These are phyloP conservation scores for Trifolium pratense DNA, from an alignment of 306 rosid species.

Conservation along the genomic window DNA sequence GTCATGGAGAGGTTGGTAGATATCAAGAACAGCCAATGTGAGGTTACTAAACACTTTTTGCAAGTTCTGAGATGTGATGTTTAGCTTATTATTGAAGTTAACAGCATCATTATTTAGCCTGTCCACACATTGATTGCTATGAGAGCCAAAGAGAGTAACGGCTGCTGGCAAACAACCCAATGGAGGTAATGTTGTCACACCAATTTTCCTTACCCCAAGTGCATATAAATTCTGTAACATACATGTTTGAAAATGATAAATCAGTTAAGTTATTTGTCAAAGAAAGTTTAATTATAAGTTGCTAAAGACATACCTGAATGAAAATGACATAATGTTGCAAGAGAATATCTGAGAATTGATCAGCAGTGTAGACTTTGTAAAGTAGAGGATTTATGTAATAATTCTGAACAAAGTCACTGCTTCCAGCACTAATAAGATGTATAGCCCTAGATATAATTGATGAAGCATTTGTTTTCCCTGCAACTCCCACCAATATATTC, in stretches of 20 bases:
- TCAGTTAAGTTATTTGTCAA: background rate
- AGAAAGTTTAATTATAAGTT: background rate
- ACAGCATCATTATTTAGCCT: constrained; percentile 61
- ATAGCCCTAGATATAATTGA: constrained; percentile 61
- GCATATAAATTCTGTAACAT: constrained; percentile 63
- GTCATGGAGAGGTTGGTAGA: constrained; percentile 67
- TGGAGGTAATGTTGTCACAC: constrained; percentile 77
- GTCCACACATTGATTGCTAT: constrained; percentile 56
- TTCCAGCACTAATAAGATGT: constrained; percentile 70
- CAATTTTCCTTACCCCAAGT: constrained; percentile 78
- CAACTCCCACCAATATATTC: constrained; percentile 50
- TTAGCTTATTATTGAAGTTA: constrained; percentile 67
- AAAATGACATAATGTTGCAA: constrained; percentile 50
- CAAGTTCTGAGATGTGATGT: constrained; percentile 62
- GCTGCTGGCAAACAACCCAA: constrained; percentile 79
- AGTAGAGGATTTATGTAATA: constrained; percentile 83
- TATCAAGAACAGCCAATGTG: constrained; percentile 64
- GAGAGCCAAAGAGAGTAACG: constrained; percentile 67
- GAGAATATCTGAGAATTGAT: constrained; percentile 72
- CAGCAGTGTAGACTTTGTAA: constrained; percentile 54
- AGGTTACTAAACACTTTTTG: constrained; percentile 56
- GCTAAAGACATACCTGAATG: constrained; percentile 52
- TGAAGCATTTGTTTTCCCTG: constrained; percentile 61
- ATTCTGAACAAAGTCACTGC: constrained; percentile 83
- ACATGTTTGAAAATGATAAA: constrained; percentile 32